Percentiles rank a stretch among this genome's conserved stretches.
These are phyloP conservation scores for Metschnikowia orientalis DNA, from an alignment of 805 yeast species.

Conservation along the genomic window DNA sequence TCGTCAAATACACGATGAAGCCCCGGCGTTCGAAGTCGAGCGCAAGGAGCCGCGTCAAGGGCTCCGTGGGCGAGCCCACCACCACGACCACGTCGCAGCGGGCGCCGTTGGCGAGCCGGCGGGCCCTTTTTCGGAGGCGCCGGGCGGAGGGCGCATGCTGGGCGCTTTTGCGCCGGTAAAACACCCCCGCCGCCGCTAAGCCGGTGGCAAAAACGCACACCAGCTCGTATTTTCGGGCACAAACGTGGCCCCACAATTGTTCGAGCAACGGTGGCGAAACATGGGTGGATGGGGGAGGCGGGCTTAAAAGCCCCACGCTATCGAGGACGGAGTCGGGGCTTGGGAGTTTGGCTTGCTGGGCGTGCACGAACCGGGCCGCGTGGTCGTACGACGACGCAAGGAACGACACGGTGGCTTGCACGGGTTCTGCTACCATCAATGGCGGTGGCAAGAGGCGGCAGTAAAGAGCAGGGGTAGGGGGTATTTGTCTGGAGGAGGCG, in stretches of 20 bases:
- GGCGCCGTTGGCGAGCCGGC: conserved; percentile 62
- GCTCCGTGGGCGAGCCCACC: conserved; percentile 74
- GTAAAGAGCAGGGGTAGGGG: conserved; percentile 2
- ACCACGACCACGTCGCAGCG: conserved; percentile 70
- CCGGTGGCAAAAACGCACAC: conserved; percentile 7
- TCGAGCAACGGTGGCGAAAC: conserved; percentile 2
- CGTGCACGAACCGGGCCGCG: conserved; percentile 20
- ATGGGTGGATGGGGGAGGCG: conserved; percentile 3
- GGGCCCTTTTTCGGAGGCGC: conserved; percentile 40
- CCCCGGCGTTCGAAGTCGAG: conserved; percentile 75
- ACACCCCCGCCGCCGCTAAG: conserved; percentile 10
- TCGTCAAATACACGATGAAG: conserved; percentile 73
- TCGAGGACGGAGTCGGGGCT: conserved; percentile 15
- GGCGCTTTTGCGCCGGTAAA: conserved; percentile 4
- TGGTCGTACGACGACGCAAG: conserved; percentile 21
- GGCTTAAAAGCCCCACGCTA: too few relatives aligned
- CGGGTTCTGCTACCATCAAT: conserved; percentile 44
- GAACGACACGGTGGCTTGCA: conserved; percentile 33
- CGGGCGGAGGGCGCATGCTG: background rate
- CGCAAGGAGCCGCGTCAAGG: conserved; percentile 63
- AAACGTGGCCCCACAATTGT: conserved; percentile 1
- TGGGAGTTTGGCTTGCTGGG: conserved; percentile 23
- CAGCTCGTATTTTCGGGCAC: conserved; percentile 7
- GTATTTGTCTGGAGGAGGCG: background rate
- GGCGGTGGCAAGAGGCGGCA: too few relatives aligned